Evolutionary conservation across 2,329 filamentous ascomycete species (phyloP).

Genomic region (Neoascochyta sp.): DNA sequence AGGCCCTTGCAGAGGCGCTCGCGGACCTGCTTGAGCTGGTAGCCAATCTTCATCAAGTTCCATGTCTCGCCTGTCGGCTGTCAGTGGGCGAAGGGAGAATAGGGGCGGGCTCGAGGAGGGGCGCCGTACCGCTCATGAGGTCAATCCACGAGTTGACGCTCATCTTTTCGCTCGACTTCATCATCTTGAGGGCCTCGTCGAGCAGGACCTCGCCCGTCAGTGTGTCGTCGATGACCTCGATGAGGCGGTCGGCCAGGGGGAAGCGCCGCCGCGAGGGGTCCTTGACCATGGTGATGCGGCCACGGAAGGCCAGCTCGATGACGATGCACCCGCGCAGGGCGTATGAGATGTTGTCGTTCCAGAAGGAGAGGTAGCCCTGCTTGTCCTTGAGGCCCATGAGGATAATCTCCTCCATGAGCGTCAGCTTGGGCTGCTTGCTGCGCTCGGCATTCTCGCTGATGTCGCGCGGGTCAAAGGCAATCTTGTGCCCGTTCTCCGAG

Average conservation of each 20-base stretch:
- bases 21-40: conserved; percentile 98
- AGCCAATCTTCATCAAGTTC: conserved; percentile 99
- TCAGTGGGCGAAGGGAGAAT: too few relatives aligned
- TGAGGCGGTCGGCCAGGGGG: conserved; percentile 84
- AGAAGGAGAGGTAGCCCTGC: conserved; percentile 99
- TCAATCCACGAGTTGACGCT: conserved; percentile 99
- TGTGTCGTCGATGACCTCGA: conserved; percentile 96
- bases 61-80: conserved; percentile 79
- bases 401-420: conserved; percentile 96
- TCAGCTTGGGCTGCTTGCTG: conserved; percentile 96
- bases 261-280: conserved; percentile 89
- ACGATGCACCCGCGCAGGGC: conserved; percentile 97
- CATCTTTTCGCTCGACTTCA: conserved; percentile 99
- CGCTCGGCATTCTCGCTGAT: conserved; percentile 95
- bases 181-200: conserved; percentile 98
- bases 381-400: conserved; percentile 97
- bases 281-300: conserved; percentile 97
- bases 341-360: conserved; percentile 99
- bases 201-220: conserved; percentile 94
- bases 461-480: conserved; percentile 94
- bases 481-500: conserved; percentile 95
- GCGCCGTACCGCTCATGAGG: conserved; percentile 82
- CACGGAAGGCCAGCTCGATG: conserved; percentile 92
- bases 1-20: conserved; percentile 95
- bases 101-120: too few relatives aligned